Conservation (phyloP, 495 filamentous ascomycete species). For the Pyrenopolyporus hunteri region DNA sequence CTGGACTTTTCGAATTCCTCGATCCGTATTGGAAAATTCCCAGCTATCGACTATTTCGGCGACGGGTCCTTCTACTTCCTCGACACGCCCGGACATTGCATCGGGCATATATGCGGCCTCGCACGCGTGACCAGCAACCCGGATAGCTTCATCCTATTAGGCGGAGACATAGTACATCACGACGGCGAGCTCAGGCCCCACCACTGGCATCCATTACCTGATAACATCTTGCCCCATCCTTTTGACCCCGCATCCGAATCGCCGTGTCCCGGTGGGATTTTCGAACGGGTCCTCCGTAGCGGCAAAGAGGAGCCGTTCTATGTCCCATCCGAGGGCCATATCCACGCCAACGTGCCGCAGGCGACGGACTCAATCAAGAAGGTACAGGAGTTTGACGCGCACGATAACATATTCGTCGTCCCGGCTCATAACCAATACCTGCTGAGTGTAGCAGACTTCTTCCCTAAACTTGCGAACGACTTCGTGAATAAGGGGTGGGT, state of each 20-base stretch:
- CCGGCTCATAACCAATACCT: constrained; percentile 61
- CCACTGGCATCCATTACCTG: constrained; percentile 55
- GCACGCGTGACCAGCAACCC: constrained; percentile 55
- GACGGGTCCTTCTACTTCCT: constrained; percentile 67
- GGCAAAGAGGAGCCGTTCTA: constrained; percentile 47
- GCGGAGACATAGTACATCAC: constrained; percentile 62
- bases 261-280: constrained; percentile 49
- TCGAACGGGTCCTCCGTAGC: constrained; percentile 44
- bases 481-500: constrained; percentile 60
- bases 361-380: constrained; percentile 49
- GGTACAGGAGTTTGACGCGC: constrained; percentile 56
- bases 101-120: constrained; percentile 63
- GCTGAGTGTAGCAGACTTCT: constrained; percentile 55
- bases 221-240: constrained; percentile 48
- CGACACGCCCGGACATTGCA: constrained; percentile 60
- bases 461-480: constrained; percentile 55
- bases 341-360: constrained; percentile 39
- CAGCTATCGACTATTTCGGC: constrained; percentile 65
- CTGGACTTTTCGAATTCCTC: constrained; percentile 47
- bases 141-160: constrained; percentile 62
- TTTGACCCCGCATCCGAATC: constrained; percentile 24
- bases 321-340: constrained; percentile 21
- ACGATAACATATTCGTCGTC: constrained; percentile 57
- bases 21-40: constrained; percentile 54
- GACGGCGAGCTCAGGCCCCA: constrained; percentile 60